A percentile compares a stretch with the other conserved stretches of the same genome.
These are phyloP conservation scores for Plasmodium inui DNA, from an alignment of 169 alveolate genomes.

Conservation along the genomic window DNA sequence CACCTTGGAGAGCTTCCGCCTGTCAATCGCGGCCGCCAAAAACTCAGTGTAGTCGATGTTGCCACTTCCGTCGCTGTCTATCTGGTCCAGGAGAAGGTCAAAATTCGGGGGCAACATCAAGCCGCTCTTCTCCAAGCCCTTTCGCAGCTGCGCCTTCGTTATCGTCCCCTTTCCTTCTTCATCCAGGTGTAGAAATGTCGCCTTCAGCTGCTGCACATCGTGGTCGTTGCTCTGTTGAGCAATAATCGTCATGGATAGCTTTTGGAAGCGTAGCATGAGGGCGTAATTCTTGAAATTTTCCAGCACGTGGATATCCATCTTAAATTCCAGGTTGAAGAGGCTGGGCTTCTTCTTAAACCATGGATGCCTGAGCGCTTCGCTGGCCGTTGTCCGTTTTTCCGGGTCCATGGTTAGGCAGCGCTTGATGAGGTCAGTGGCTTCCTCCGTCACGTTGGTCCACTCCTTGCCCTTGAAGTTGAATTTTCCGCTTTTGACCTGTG, in stretches of 20 bases:
- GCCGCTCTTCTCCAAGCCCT: slow-evolving; percentile 78
- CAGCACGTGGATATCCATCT: slow-evolving; percentile 64
- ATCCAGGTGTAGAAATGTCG: slow-evolving; percentile 77
- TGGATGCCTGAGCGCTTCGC: slow-evolving; percentile 88
- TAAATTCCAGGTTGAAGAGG: slow-evolving; percentile 17
- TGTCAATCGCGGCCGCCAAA: slow-evolving; percentile 85
- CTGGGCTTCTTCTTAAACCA: slow-evolving; percentile 85
- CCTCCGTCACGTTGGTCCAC: slow-evolving; percentile 89
- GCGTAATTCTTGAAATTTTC: slow-evolving; percentile 66
- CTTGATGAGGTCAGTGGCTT: slow-evolving; percentile 91
- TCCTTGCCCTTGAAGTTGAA: slow-evolving; percentile 90
- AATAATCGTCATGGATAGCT: slow-evolving; percentile 81
- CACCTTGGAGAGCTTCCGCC: slow-evolving; percentile 70
- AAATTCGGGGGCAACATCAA: slow-evolving; percentile 82
- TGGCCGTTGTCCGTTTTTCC: slow-evolving; percentile 88
- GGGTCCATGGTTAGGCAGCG: slow-evolving; percentile 88
- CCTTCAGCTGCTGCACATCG: slow-evolving; percentile 77
- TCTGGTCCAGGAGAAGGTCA: slow-evolving; percentile 84
- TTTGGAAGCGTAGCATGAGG: slow-evolving; percentile 66
- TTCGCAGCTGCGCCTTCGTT: slow-evolving; percentile 77
- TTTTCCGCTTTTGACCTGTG: slow-evolving; percentile 85
- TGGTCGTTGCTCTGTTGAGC: slow-evolving; percentile 83
- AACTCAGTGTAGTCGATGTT: slow-evolving; percentile 89
- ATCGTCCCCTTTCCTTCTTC: slow-evolving; percentile 81
- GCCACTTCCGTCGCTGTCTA: slow-evolving; percentile 92